These are phyloP conservation scores for Ilyonectria robusta DNA, from an alignment of 2,329 filamentous ascomycete species.

Conservation along the genomic window DNA sequence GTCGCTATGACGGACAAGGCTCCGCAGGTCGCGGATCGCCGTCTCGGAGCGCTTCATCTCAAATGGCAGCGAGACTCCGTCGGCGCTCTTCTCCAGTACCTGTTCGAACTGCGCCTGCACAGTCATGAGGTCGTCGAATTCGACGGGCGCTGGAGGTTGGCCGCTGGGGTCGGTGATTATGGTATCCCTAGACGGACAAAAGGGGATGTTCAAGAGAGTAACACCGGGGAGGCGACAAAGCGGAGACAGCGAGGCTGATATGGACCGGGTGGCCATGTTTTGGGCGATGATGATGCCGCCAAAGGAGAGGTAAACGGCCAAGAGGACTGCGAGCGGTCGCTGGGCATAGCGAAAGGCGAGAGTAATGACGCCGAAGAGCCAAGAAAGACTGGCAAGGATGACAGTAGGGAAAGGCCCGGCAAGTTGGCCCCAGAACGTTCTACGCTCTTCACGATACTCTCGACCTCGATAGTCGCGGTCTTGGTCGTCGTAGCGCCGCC, in stretches of 20 bases:
- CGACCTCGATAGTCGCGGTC: conserved; percentile 36
- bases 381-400: conserved; percentile 59
- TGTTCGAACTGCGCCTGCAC: conserved; percentile 84
- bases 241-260: conserved; percentile 75
- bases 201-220: conserved; percentile 73
- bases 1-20: conserved; percentile 78
- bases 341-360: conserved; percentile 75
- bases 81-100: conserved; percentile 77
- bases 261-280: conserved; percentile 73
- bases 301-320: conserved; percentile 73
- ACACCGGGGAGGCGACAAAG: conserved; percentile 79
- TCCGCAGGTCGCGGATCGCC: conserved; percentile 80
- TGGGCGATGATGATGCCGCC: conserved; percentile 71
- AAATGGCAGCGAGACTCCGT: conserved; percentile 77
- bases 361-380: conserved; percentile 69
- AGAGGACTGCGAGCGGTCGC: conserved; percentile 72
- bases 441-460: conserved; percentile 24
- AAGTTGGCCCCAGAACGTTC: conserved; percentile 50
- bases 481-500: conserved; percentile 32
- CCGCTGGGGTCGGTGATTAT: conserved; percentile 44
- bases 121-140: conserved; percentile 82
- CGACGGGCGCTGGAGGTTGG: conserved; percentile 57
- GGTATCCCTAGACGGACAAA: conserved; percentile 64
- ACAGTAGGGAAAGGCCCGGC: conserved; percentile 55
- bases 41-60: conserved; percentile 86